Evolutionary conservation across 345 rosid genomes (phyloP), one percentile per base, ranked within the genome.

Genomic region (Psidium guajava): DNA sequence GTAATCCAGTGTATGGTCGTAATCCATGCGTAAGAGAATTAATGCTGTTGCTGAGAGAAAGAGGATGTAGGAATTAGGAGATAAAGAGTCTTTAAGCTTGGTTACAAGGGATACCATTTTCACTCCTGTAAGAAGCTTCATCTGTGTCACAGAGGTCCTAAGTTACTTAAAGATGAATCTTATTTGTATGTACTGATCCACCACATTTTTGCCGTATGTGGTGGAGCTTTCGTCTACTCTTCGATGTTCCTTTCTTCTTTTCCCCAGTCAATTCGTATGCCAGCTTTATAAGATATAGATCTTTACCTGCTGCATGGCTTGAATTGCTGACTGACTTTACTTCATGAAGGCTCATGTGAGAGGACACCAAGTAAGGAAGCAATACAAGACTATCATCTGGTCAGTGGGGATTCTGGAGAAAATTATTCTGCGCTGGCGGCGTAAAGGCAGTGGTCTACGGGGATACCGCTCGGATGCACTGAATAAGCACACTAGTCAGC

Each of bases 351-450:
- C 99, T 81, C 98, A 93, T 88, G 93, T 95, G 82, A 94, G 98
- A 88, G 99, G 99, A 44, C 98, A 94, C 88, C 99, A 95, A 87
- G 98, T 91, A 42, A 93, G 98, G 90, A 95, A 95, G 87, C 94
- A 93, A 82, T 94, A 93, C 85, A 89, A 88, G 86, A 86, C 96
- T 84, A 87, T 96, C 82, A 84, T 92, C 84, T 96, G 98, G 99
- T 96, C 98, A 2, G 98, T 96, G 21, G 98, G 98, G 82, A 89
- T 96, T 74, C 90, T 96, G 83, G 99, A 95, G 93, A 96, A 96
- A 94, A 91, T 96, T 85, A 93, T 96, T 86, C 84, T 96, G 88
- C 94, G 99, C 5, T 96, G 99, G 98, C 93, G 97, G 88, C 98
- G 99, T 58, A 96, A 93, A 89, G 93, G 98, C 56, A 95, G 93